These are phyloP conservation scores for Gastrolobium bilobum DNA, from an alignment of 306 rosid genomes.

Conservation along the genomic window DNA sequence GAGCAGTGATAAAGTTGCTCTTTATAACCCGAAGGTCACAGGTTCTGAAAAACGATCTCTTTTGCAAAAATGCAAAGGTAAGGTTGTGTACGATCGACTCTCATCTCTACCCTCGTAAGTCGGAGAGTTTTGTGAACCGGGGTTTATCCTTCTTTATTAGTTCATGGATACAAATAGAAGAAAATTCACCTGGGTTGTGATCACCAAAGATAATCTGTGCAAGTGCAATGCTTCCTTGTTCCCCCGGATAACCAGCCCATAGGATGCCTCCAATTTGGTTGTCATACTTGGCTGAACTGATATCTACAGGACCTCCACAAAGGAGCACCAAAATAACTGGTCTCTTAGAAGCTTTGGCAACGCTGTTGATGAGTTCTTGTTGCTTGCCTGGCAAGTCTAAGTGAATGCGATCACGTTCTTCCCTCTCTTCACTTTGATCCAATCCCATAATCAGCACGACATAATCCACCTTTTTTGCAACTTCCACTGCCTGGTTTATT, in stretches of 20 bases:
- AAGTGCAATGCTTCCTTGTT: slow-evolving; percentile 85
- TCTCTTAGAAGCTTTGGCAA: slow-evolving; percentile 75
- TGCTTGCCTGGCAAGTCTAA: slow-evolving; percentile 85
- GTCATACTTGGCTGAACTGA: slow-evolving; percentile 72
- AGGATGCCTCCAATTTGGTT: slow-evolving; percentile 79
- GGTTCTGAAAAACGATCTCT: too few species aligned
- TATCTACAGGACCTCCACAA: slow-evolving; percentile 90
- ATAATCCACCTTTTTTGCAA: slow-evolving; percentile 68
- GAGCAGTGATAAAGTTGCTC: too few species aligned
- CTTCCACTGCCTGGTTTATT: slow-evolving; percentile 63
- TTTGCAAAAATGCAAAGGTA: too few species aligned
- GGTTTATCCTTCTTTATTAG: neutral
- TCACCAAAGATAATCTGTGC: slow-evolving; percentile 90
- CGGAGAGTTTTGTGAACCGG: too few species aligned
- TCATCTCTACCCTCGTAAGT: too few species aligned
- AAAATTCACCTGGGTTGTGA: slow-evolving; percentile 81
- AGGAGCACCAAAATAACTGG: slow-evolving; percentile 83
- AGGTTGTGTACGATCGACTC: too few species aligned
- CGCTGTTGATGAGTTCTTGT: slow-evolving; percentile 64
- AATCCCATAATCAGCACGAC: slow-evolving; percentile 89
- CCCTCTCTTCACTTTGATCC: slow-evolving; percentile 84
- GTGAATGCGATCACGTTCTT: slow-evolving; percentile 70
- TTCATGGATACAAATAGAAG: neutral
- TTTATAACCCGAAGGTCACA: too few species aligned
- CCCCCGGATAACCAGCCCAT: slow-evolving; percentile 98